Conservation (phyloP, 2,329 filamentous ascomycete species). For the Paraphoma chrysanthemicola region DNA sequence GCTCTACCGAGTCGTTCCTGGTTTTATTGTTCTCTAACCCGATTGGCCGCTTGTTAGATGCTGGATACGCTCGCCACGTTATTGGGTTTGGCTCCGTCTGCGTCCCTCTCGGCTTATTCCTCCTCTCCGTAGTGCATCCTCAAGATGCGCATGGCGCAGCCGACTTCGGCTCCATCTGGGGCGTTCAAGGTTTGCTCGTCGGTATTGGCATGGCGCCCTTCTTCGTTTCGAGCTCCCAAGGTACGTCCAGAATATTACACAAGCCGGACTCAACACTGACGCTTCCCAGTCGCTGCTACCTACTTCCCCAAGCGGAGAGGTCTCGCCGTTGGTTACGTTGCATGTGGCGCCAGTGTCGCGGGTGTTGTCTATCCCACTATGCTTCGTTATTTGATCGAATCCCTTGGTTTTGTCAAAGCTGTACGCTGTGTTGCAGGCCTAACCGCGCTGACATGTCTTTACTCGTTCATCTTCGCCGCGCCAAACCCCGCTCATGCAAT, state of each 20-base stretch:
- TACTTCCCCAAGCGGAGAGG: constrained; percentile 58
- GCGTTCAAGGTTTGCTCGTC: constrained; percentile 56
- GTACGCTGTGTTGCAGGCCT: constrained; percentile 51
- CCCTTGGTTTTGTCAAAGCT: constrained; percentile 55
- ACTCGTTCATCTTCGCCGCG: constrained; percentile 51
- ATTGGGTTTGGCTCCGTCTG: constrained; percentile 52
- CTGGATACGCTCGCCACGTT: constrained; percentile 51
- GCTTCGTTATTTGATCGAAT: constrained; percentile 52
- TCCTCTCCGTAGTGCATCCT: constrained; percentile 52
- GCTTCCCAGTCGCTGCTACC: constrained; percentile 53
- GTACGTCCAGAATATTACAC: constrained; percentile 37
- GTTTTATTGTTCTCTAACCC: constrained; percentile 55
- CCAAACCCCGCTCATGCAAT: constrained; percentile 53
- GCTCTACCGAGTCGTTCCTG: constrained; percentile 56
- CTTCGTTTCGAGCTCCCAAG: constrained; percentile 60
- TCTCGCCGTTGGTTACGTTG: constrained; percentile 58
- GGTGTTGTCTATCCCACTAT: constrained; percentile 57
- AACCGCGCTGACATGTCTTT: constrained; percentile 49
- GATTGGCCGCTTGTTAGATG: constrained; percentile 58
- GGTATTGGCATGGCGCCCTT: constrained; percentile 61
- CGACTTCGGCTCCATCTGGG: constrained; percentile 54
- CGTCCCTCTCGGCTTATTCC: constrained; percentile 54
- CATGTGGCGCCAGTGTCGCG: constrained; percentile 58
- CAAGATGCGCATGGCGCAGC: constrained; percentile 42
- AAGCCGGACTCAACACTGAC: not conserved